Evolutionary conservation across 2,329 filamentous ascomycete species (phyloP), one percentile per base, ranked within the genome.

Genomic region (Botryotinia narcissicola): DNA sequence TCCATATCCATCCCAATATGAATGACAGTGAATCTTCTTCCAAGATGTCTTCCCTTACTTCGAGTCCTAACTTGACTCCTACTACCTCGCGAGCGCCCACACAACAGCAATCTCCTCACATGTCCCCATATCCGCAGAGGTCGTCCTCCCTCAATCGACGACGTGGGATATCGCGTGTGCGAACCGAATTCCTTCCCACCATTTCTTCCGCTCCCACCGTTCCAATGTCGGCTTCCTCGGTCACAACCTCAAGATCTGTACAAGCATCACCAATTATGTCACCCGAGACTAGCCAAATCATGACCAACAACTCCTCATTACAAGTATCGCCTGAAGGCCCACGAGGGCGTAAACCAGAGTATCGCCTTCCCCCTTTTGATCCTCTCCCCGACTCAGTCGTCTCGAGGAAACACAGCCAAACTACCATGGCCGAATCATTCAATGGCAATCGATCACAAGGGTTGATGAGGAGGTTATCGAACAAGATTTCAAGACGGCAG

Each of bases 381-480:
- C 87, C 96, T 2, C 69, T 71, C 62, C 92, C 93, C 48, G 93
- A 95, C 77, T 86, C 92, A n/a, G 85, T 92, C 63, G 83, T 93
- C 75, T 84, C 86, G 71, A 86, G 85, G 76, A 87, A 88, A 77
- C 86, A 88, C 9, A 90, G 89, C 79, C 83, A 84, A 75, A 89
- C 85, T 77, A 90, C 92, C 9, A 88, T 93, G 79, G 88, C 87
- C 66, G 90, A 93, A 75, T 86, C 87, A 70, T 80, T 89, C 74
- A 83, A 85, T 37, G 82, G 85, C 67, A 87, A 85, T 79, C 89
- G 90, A 79, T 88, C 87, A 51, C 88, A 91, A 4, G 87, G 87
- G 54, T 83, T 98, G 73, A 97, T 98, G 77, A 90, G 96, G 75
- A 89, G 95, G 75, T 85, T 98, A 35, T 98, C 96, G 46, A 93